These are phyloP conservation scores for Erodium texanum DNA, from an alignment of 441 rosid genomes.

Conservation along the genomic window DNA sequence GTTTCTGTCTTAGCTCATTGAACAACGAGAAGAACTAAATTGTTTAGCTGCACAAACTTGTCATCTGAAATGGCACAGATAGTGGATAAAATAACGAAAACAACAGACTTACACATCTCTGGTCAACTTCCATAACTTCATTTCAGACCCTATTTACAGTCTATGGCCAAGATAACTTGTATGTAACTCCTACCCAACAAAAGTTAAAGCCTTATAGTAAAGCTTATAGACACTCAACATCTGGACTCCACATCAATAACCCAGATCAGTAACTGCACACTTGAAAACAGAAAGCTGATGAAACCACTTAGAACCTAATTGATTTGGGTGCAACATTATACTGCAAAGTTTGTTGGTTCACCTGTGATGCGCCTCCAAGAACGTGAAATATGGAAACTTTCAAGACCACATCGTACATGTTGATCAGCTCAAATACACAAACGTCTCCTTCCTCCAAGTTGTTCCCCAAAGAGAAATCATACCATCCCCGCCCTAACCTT, in stretches of 20 bases:
- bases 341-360: slow-evolving; percentile 24
- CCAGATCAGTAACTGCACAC: neutral
- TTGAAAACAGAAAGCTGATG: neutral
- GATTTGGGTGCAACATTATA: slow-evolving; percentile 16
- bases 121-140: neutral
- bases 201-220: neutral
- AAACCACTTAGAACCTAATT: slow-evolving; percentile 5
- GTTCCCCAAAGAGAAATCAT: slow-evolving; percentile 78
- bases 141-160: neutral
- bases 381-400: slow-evolving; percentile 79
- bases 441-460: slow-evolving; percentile 95
- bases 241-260: too few species aligned
- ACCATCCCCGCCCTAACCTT: slow-evolving; percentile 93
- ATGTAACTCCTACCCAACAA: neutral
- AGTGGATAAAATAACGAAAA: too few species aligned
- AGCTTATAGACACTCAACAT: neutral
- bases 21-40: too few species aligned
- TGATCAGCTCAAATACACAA: slow-evolving; percentile 75
- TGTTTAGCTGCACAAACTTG: too few species aligned
- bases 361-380: slow-evolving; percentile 22
- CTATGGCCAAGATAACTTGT: neutral
- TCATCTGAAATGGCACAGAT: too few species aligned
- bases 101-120: too few species aligned
- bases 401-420: slow-evolving; percentile 61
- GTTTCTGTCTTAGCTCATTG: too few species aligned